Conservation (phyloP, 352 stramenopile species). For the Thalassiosira hispida region DNA sequence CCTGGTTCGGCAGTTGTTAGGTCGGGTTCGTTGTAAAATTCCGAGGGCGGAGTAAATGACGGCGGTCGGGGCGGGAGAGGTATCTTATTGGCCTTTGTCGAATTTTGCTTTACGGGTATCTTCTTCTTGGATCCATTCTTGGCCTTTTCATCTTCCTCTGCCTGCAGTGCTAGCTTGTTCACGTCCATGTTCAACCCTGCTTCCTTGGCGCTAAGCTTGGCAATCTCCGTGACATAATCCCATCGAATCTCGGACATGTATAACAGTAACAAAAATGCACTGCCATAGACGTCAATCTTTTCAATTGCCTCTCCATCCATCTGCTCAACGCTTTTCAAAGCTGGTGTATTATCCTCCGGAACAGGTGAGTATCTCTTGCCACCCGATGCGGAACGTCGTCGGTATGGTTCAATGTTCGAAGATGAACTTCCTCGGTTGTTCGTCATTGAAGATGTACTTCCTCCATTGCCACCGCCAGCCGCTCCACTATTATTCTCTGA, state of each 20-base stretch:
- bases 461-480: neutral
- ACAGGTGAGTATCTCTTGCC: neutral
- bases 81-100: neutral
- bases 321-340: neutral
- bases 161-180: constrained; percentile 60
- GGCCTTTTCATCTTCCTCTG: neutral
- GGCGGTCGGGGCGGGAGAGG: constrained; percentile 25
- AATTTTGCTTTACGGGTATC: neutral
- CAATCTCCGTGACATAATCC: constrained; percentile 69
- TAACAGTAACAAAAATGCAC: constrained; percentile 63
- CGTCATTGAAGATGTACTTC: neutral
- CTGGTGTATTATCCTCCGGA: neutral
- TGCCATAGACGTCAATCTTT: constrained; percentile 46
- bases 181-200: constrained; percentile 72
- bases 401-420: constrained; percentile 1
- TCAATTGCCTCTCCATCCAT: constrained; percentile 22
- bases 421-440: neutral
- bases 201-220: constrained; percentile 51
- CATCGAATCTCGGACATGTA: constrained; percentile 72
- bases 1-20: constrained; percentile 21
- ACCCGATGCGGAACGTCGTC: neutral
- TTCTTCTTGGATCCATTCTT: constrained; percentile 12
- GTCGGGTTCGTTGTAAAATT: constrained; percentile 24
- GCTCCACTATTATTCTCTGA: neutral
- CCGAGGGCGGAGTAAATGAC: constrained; percentile 35